Conservation (phyloP, 495 filamentous ascomycete species). For the Tuber borchii region DNA sequence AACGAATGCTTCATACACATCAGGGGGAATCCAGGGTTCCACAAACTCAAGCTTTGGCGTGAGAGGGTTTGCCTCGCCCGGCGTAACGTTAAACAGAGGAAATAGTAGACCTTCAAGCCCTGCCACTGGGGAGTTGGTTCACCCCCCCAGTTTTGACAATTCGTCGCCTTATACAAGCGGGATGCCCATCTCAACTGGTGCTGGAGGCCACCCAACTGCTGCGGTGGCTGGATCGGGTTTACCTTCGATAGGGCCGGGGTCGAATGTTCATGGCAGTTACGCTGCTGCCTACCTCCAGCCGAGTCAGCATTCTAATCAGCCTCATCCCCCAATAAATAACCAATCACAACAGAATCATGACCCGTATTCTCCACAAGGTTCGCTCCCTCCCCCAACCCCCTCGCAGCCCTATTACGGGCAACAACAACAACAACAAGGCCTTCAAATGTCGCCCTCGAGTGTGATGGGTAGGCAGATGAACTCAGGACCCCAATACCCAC, state of each 20-base stretch:
- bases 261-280: slow-evolving; percentile 23
- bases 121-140: slow-evolving; percentile 32
- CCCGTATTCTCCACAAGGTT: slow-evolving; percentile 35
- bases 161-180: slow-evolving; percentile 28
- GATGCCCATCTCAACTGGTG: slow-evolving; percentile 32
- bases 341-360: slow-evolving; percentile 36
- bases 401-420: slow-evolving; percentile 35
- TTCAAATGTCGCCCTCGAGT: slow-evolving; percentile 38
- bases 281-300: slow-evolving; percentile 33
- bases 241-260: slow-evolving; percentile 39
- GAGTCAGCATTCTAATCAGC: slow-evolving; percentile 5
- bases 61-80: slow-evolving; percentile 34
- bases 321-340: slow-evolving; percentile 38
- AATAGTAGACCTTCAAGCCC: slow-evolving; percentile 39
- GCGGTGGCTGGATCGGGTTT: slow-evolving; percentile 29
- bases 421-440: slow-evolving; percentile 36
- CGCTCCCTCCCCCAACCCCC: slow-evolving; percentile 36
- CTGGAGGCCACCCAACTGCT: slow-evolving; percentile 31
- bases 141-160: slow-evolving; percentile 29
- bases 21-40: slow-evolving; percentile 16
- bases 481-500: slow-evolving; percentile 27
- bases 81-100: slow-evolving; percentile 31
- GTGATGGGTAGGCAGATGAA: slow-evolving; percentile 34
- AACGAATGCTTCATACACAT: slow-evolving; percentile 27
- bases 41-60: slow-evolving; percentile 25